Base-by-base conservation (phyloP, 2,329 filamentous ascomycete species). In the Apiospora pterosperma region DNA sequence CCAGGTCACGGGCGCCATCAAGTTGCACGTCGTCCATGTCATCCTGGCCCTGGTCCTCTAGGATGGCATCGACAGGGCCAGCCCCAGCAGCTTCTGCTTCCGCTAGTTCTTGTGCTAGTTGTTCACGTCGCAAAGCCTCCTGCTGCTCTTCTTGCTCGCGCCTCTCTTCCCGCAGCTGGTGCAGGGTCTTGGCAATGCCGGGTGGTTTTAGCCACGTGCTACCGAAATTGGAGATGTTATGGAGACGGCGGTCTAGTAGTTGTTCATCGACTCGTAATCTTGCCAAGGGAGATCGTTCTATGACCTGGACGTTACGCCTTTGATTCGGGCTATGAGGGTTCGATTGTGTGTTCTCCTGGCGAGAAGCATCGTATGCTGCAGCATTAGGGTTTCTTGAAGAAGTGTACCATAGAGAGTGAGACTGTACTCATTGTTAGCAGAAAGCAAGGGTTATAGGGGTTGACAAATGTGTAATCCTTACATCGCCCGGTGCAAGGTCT, bases 121-220 rank as follows among this genome's bases (percentile, higher is more conserved):
- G 85, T 75, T 94, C 91, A 36, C 91, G 83, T 25, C 90, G 83
- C 76, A 92, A 80, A 2, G 91, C 86, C 73, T 92, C 89, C 67
- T 92, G 87, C 66, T 94, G 92, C 77, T 99, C 96, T 75, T 95
- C 90, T 63, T 92, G 86, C 80, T 99, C 96, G 12, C 91, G 87
- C 69, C 90, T 88, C 80, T 99, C 96, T 78, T 99, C 96, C 48
- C 91, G 90, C 79, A 93, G 87, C 67, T 96, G 93, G 74, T 96
- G 90, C 66, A 97, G 87, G 1, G 95, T 97, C 82, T 98, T 99
- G 64, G 88, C 77, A 63, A 97, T 85, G 8, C 95, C 96, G 0
- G 93, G 93, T 0, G 96, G 96, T 65, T 91, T 92, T 64, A 99
- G 89, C 96, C 96, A 99, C 55, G 86, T 87, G 69, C 90, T 91